These are phyloP conservation scores for Mycogone perniciosa DNA, from an alignment of 2,329 filamentous ascomycete species.

Conservation along the genomic window DNA sequence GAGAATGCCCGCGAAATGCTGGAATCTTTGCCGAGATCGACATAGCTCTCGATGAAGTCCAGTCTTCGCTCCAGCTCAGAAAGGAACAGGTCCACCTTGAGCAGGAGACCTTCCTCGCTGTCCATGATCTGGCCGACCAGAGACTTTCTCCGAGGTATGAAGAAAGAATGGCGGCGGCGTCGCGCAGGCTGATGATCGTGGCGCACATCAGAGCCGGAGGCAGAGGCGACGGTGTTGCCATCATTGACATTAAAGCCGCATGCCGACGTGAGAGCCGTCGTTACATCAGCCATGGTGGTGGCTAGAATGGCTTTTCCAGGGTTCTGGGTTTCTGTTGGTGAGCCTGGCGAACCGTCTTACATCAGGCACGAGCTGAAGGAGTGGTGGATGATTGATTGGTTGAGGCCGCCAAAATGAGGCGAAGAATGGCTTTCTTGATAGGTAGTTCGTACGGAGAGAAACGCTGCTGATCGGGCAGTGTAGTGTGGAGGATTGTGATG, in stretches of 20 bases:
- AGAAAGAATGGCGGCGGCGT: slow-evolving; percentile 51
- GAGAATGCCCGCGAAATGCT: slow-evolving; percentile 79
- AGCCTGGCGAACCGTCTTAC: neutral
- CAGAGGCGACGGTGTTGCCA: slow-evolving; percentile 28
- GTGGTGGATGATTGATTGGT: neutral
- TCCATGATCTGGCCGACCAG: slow-evolving; percentile 57
- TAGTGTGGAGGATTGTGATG: no score
- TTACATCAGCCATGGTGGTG: slow-evolving; percentile 32
- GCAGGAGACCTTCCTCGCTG: slow-evolving; percentile 53
- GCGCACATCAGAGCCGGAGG: slow-evolving; percentile 36
- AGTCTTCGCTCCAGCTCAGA: slow-evolving; percentile 80
- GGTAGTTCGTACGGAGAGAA: neutral
- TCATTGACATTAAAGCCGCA: slow-evolving; percentile 29
- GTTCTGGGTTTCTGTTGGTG: neutral
- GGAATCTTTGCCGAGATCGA: slow-evolving; percentile 74
- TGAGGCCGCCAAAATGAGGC: neutral
- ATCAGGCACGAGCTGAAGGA: neutral
- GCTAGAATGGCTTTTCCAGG: neutral
- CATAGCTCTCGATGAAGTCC: slow-evolving; percentile 82
- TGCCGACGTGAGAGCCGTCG: slow-evolving; percentile 33
- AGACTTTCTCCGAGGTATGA: slow-evolving; percentile 51
- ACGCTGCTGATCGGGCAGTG: neutral
- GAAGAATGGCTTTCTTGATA: neutral
- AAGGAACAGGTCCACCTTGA: slow-evolving; percentile 73
- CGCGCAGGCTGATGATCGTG: slow-evolving; percentile 28